phyloP scores from a whole-genome alignment of 1,284 basidiomycete species.

The Ceratobasidium sp. region DNA sequence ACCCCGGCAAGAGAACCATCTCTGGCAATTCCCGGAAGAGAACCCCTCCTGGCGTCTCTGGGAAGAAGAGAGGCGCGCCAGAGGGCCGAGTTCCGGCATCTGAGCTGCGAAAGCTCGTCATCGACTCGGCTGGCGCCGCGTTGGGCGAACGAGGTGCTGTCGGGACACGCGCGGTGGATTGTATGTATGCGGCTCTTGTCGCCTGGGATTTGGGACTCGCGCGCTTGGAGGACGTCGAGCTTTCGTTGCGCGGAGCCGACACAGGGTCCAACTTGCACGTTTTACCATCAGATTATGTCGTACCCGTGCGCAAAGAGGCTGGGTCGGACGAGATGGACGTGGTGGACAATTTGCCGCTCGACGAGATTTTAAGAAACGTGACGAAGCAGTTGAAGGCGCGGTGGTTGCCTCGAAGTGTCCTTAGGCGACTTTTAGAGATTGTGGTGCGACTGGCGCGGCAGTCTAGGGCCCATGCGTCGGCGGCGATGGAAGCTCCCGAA shows the following conservation, averaged over 20 bases:
- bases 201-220: conserved; percentile 79
- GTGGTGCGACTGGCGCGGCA: conserved; percentile 74
- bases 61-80: neutral
- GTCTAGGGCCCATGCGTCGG: conserved; percentile 68
- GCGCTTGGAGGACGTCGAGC: conserved; percentile 69
- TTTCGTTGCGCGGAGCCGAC: conserved; percentile 51
- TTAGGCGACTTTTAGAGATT: conserved; percentile 73
- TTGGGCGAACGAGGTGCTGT: conserved; percentile 76
- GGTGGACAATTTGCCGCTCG: conserved; percentile 50
- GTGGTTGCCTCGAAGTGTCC: conserved; percentile 65
- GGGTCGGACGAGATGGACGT: conserved; percentile 37
- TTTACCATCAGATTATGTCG: conserved; percentile 45
- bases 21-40: neutral
- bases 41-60: neutral
- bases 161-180: conserved; percentile 74
- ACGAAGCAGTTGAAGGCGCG: conserved; percentile 35
- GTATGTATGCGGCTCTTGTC: conserved; percentile 55
- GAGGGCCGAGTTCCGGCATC: conserved; percentile 52
- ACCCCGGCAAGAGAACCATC: neutral
- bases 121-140: conserved; percentile 75
- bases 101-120: conserved; percentile 67
- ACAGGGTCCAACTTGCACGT: conserved; percentile 27
- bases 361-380: conserved; percentile 13
- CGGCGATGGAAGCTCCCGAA: conserved; percentile 68
- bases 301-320: conserved; percentile 5